Evolutionary conservation across 768 basidiomycete species (phyloP), one percentile per base, ranked within the genome.

Genomic region (Lepiota subincarnata): DNA sequence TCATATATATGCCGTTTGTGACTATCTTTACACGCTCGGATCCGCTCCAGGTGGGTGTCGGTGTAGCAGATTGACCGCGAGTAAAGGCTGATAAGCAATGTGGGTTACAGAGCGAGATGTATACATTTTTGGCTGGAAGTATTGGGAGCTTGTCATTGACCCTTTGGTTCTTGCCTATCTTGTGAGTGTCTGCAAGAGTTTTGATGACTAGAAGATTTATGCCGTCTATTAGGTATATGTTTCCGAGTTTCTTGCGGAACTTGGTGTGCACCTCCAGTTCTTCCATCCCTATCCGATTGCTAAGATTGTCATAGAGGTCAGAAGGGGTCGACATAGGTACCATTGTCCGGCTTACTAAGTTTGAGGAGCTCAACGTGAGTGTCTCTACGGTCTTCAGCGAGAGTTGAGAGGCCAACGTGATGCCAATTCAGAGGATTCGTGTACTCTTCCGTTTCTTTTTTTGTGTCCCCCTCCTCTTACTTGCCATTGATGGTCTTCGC

Each of bases 351-450:
- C 68, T 93, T 46, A 84, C 84, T 34, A 91, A 85, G 57, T 92
- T 89, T 62, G 86, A 88, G 37, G 88, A 92, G 61, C 68, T 92
- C 37, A 93, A 93, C 59, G 90, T 92, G 57, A 34, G 88, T 69
- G 5, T 22, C 18, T 12, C 13, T 11, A 24, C 41, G 8, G 18
- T 53, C 28, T 4, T 14, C 24, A 3, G 18, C 7, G 16, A 2
- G 31, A 20, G 13, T 11, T 20, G 36, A 24, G 52, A 44, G 19
- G 40, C 28, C 42, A 55, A 28, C 34, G 22, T 36, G 57, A 50
- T 52, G 14, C 11, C 24, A 2, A 19, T 3, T 1, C 58, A 91
- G 90, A 79, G 70, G 39, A 79, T 89, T 37, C 88, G 89, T 1
- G 68, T 90, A 46, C 60, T 82, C 16, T 89, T 89, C 70, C 84